Evolutionary conservation across 2,329 filamentous ascomycete genomes (phyloP), one percentile per base, ranked within the genome.

Genomic region (Tolypocladium inflatum): DNA sequence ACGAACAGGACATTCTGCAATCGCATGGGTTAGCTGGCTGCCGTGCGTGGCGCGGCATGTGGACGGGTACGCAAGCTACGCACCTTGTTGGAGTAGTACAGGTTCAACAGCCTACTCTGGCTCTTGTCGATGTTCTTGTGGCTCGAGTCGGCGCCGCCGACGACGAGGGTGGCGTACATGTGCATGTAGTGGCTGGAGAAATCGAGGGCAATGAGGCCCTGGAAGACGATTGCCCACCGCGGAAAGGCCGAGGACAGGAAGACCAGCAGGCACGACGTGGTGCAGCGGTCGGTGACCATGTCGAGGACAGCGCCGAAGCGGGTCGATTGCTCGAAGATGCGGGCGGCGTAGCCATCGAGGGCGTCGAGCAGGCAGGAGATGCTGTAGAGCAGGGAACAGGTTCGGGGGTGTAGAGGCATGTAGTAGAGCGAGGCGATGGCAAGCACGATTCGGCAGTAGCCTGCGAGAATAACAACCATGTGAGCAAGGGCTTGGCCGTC

Each of bases 221-320:
- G 94, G 81, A 99, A 99, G 59, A 97, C 70, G 65, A 97, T 91
- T 63, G 90, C 87, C 88, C 91, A 97, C 58, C 92, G 85, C 5
- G 94, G 94, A 76, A 96, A 99, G 23, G 94, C 94, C 17, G 91
- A 95, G 45, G 90, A 91, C 62, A 99, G 77, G 78, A 97, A 99
- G 55, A 97, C 92, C 54, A 99, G 84, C 66, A 99, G 77, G 74
- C 94, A 99, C 2, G 93, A 87, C 3, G 94, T 99, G 37, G 93
- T 97, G 80, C 94, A 97, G 60, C 94, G 88, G 75, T 99, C 94
- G 21, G 94, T 99, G 61, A 99, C 93, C 94, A 99, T 99, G 77
- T 99, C 94, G 63, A 99, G 82, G 39, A 99, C 93, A 38, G 93
- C 94, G 63, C 94, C 94, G 72, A 99, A 99, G 63, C 89, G 89